Evolutionary conservation across 768 basidiomycete species (phyloP), one percentile per base, ranked within the genome.

Genomic region (Kwoniella dejecticola): DNA sequence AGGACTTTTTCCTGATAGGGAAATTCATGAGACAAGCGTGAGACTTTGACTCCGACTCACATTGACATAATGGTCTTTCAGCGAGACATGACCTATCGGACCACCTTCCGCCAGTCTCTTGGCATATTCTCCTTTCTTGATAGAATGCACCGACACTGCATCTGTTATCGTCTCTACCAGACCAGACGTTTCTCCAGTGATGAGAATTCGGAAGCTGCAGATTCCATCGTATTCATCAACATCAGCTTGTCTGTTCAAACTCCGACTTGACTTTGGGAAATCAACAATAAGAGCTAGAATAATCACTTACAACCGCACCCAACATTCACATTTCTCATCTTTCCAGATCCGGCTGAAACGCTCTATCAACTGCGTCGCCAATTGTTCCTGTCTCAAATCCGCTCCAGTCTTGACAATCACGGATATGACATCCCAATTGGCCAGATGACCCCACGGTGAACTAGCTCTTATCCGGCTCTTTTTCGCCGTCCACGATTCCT

Each of bases 391-490:
- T 44, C 96, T 86, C 55, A 99, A 78, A 78, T 99, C 96, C 31
- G 89, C 94, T 2, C 95, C 95, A 4, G 94, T 98, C 81, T 99
- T 99, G 75, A 99, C 93, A 62, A 99, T 99, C 40, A 97, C 92
- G 7, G 94, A 95, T 44, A 96, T 85, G 69, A 82, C 81, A 57
- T 82, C 80, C 82, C 82, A 81, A 80, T 74, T 82, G 83, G 91
- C 89, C 58, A 98, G 80, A 81, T 98, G 95, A 10, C 96, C 96
- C 81, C 97, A 99, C 0, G 96, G 95, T 15, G 95, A 97, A 31
- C 85, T 84, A 56, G 93, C 88, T 52, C 91, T 87, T 82, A 99
- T 95, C 60, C 96, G 86, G 77, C 89, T 90, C 84, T 94, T 96
- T 82, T 99, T 99, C 17, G 88, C 83, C 33, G 86, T 82, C 93